A percentile compares a stretch with the other conserved stretches of the same genome.
Evolutionary conservation across 2,329 filamentous ascomycete genomes (phyloP).

Genomic region (Karstenula rhodostoma): DNA sequence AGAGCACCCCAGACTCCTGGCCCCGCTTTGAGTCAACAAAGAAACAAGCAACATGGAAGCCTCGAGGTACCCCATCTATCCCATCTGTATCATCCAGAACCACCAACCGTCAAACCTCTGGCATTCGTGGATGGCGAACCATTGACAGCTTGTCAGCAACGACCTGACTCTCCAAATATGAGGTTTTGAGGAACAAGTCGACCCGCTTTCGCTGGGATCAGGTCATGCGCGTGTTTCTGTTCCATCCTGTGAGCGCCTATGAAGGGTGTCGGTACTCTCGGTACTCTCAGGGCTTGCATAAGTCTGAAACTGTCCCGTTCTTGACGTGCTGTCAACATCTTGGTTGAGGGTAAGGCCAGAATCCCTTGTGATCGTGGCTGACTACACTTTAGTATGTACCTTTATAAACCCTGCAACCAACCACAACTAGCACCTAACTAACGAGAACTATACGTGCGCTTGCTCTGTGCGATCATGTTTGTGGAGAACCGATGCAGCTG

Average conservation of each 20-base stretch:
- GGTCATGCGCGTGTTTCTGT: no score
- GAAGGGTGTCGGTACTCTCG: background rate
- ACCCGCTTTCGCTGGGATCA: no score
- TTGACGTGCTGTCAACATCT: background rate
- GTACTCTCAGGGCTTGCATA: background rate
- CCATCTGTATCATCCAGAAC: no score
- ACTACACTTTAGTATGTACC: background rate
- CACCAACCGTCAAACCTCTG: background rate
- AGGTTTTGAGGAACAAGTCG: no score
- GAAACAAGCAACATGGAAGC: background rate
- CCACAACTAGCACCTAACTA: background rate
- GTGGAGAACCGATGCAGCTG: background rate
- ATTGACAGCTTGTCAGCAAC: no score
- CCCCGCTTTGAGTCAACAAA: background rate
- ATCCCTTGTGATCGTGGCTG: background rate
- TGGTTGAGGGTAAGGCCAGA: background rate
- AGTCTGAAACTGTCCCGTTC: background rate
- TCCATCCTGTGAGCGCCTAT: background rate
- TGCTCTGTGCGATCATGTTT: background rate
- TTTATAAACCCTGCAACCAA: background rate
- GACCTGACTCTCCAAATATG: no score
- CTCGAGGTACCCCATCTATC: background rate
- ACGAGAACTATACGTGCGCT: background rate
- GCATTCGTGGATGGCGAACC: no score
- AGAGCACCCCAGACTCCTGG: background rate